Percentiles rank a stretch among this genome's conserved stretches.
Evolutionary conservation across 805 yeast genomes (phyloP).

Genomic region (Nakazawaea sp.): DNA sequence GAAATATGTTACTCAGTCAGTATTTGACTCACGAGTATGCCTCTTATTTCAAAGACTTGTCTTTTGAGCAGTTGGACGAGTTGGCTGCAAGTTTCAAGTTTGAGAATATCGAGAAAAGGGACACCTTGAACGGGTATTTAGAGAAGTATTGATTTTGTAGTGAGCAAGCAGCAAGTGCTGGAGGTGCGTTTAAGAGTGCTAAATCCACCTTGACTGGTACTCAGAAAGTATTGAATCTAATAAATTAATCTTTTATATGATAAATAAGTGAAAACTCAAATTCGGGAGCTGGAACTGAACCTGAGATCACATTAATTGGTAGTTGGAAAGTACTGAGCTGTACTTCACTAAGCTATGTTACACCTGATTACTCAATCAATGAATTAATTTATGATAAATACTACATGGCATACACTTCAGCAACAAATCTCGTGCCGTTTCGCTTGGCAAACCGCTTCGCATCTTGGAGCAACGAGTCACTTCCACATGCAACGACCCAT

Average conservation of each 20-base stretch:
- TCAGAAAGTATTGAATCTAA: too few relatives aligned
- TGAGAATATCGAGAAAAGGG: slow-evolving; percentile 36
- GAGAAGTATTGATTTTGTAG: neutral
- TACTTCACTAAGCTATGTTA: too few relatives aligned
- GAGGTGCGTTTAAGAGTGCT: too few relatives aligned
- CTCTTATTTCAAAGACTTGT: slow-evolving; percentile 32
- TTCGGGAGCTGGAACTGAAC: too few relatives aligned
- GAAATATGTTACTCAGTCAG: slow-evolving; percentile 37
- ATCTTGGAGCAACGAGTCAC: slow-evolving; percentile 33
- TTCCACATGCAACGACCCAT: slow-evolving; percentile 60
- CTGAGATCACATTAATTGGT: too few relatives aligned
- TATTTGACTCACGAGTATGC: slow-evolving; percentile 39
- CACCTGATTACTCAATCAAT: too few relatives aligned
- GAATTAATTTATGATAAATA: too few relatives aligned
- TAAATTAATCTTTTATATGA: neutral
- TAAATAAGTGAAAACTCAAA: too few relatives aligned
- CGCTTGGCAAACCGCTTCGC: slow-evolving; percentile 30
- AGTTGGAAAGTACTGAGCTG: too few relatives aligned
- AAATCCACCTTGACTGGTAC: too few relatives aligned
- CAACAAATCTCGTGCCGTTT: slow-evolving; percentile 29
- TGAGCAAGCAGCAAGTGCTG: too few relatives aligned
- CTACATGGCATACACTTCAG: slow-evolving; percentile 36
- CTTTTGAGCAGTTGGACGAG: slow-evolving; percentile 40
- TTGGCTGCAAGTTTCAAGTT: slow-evolving; percentile 44
- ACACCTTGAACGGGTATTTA: slow-evolving; percentile 27